These are phyloP conservation scores for Zymoseptoria crescenta DNA, from an alignment of 2,329 filamentous ascomycete species.

Conservation along the genomic window DNA sequence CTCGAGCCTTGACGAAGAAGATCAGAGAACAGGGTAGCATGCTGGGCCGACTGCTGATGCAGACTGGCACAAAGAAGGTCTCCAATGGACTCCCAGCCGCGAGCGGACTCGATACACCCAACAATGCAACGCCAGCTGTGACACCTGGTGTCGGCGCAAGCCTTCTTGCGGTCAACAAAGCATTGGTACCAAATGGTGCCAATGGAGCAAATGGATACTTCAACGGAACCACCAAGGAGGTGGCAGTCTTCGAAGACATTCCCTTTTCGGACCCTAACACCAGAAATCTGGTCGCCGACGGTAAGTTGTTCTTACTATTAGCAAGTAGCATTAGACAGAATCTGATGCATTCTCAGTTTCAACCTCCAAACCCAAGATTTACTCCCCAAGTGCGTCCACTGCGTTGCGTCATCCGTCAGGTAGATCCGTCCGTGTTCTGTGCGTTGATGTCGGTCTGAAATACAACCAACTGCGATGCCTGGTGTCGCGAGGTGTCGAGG, in stretches of 20 bases:
- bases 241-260: conserved; percentile 59
- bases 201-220: conserved; percentile 29
- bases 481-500: conserved; percentile 82
- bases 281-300: conserved; percentile 88
- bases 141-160: conserved; percentile 31
- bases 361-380: conserved; percentile 76
- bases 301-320: conserved; percentile 48
- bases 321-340: conserved; percentile 17
- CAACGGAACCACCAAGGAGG: conserved; percentile 24
- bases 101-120: conserved; percentile 22
- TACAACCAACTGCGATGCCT: conserved; percentile 96
- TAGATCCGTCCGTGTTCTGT: conserved; percentile 76
- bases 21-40: conserved; percentile 93
- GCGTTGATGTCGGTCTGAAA: conserved; percentile 95
- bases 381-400: conserved; percentile 62
- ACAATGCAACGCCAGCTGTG: conserved; percentile 31
- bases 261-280: conserved; percentile 90
- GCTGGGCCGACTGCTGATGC: conserved; percentile 79
- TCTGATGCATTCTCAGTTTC: conserved; percentile 59
- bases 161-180: conserved; percentile 22
- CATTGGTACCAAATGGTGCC: conserved; percentile 19
- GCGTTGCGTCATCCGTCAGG: conserved; percentile 82
- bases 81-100: conserved; percentile 26
- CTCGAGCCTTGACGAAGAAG: conserved; percentile 83
- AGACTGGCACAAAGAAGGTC: conserved; percentile 45